Base-by-base conservation (phyloP, 1,284 basidiomycete species). In the Irpex sp. region DNA sequence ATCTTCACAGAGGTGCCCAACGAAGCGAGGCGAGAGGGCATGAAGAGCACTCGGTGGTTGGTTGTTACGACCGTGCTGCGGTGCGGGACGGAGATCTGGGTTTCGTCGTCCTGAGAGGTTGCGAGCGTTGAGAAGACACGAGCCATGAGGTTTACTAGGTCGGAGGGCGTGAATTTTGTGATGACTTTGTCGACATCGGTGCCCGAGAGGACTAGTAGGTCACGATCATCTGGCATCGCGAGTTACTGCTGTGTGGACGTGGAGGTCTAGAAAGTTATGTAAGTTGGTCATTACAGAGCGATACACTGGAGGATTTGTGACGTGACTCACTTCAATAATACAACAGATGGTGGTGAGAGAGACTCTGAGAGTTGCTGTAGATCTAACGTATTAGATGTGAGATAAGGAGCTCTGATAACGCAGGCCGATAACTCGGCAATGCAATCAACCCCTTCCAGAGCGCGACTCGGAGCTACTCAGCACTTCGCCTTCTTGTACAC, bases 1-100 rank as follows among this genome's bases (percentile, higher is more conserved):
- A 91, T 82, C 74, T 95, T 94, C 65, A 90, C 79, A 1, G 88
- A 78, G 1, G 86, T 87, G 5, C 78, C 79, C 15, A 76, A 63
- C 1, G 68, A 65, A 7, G 76, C 73, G 9, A 88, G 74, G 13
- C 85, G 81, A 11, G 88, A 84, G 1, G 90, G 90, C 90, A 92
- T 92, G 71, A 91, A 88, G 5, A 92, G 75, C 0, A 81, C 77
- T 0, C 77, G 84, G 68, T 91, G 86, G 50, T 78, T 77, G 11
- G 69, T 65, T 62, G 79, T 83, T 1, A 76, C 72, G 15, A 90
- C 73, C 0, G 77, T 70, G 0, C 78, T 79, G 58, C 88, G 78
- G 62, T 82, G 85, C 1, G 87, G 87, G 3, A 78, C 78, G 13
- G 71, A 51, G 71, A 76, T 64, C 64, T 72, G 64, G 70, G 66